Conservation (phyloP, 331 rosid species). For the Malus hybrid region DNA sequence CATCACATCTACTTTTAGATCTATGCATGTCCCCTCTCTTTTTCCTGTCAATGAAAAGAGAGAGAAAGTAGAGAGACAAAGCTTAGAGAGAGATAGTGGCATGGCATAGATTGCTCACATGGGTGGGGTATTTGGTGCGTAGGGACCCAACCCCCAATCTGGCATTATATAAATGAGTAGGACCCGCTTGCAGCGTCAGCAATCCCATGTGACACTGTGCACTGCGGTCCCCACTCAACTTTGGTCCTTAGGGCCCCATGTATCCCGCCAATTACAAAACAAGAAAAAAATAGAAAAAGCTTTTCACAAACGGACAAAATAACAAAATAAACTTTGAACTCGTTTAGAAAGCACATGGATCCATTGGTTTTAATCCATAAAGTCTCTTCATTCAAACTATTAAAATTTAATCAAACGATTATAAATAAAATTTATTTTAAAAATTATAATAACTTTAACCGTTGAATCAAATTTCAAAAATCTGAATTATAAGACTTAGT, state of each 20-base stretch:
- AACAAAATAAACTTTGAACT: no score
- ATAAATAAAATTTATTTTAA: no score
- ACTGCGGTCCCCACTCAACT: conserved; percentile 6
- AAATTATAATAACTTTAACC: no score
- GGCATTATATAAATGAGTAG: conserved; percentile 40
- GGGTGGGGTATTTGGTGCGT: conserved; percentile 34
- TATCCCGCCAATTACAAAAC: background rate
- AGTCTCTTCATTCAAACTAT: no score
- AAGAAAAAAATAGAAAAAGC: background rate
- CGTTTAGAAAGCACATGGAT: no score
- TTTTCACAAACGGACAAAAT: no score
- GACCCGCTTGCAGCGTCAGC: conserved; percentile 58
- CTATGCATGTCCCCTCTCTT: conserved; percentile 35
- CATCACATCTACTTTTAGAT: conserved; percentile 42
- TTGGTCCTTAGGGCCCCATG: background rate
- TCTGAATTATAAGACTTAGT: no score
- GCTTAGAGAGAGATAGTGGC: conserved; percentile 8
- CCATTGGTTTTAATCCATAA: no score
- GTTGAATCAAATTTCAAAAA: no score
- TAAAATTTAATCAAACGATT: no score
- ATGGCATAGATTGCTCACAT: conserved; percentile 38
- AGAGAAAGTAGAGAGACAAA: background rate
- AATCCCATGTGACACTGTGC: conserved; percentile 30
- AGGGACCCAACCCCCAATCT: conserved; percentile 48
- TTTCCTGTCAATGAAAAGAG: conserved; percentile 1